A percentile compares a stretch with the other conserved stretches of the same genome.
phyloP scores from a whole-genome alignment of 2,329 filamentous ascomycete genomes.

The Huntiella omanensis region DNA sequence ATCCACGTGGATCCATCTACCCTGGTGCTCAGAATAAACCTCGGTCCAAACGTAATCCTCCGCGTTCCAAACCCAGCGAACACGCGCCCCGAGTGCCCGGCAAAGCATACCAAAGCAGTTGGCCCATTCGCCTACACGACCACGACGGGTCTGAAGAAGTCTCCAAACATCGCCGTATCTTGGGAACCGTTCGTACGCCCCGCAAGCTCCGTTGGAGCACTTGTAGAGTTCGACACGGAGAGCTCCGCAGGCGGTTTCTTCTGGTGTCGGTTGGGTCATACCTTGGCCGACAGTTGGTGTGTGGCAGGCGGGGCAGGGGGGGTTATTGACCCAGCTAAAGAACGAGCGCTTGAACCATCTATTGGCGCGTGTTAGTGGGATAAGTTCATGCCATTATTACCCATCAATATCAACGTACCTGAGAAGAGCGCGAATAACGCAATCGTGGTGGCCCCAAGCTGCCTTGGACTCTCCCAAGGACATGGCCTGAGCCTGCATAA shows the following conservation, averaged over 20 bases:
- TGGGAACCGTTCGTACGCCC: slow-evolving; percentile 72
- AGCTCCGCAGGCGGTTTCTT: slow-evolving; percentile 77
- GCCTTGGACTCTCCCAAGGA: slow-evolving; percentile 69
- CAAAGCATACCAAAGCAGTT: slow-evolving; percentile 99
- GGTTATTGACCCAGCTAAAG: slow-evolving; percentile 95
- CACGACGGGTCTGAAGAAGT: slow-evolving; percentile 66
- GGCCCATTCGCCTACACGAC: slow-evolving; percentile 86
- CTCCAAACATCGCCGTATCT: slow-evolving; percentile 93
- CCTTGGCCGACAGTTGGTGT: slow-evolving; percentile 70
- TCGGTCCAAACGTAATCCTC: slow-evolving; percentile 98
- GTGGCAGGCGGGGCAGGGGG: slow-evolving; percentile 61
- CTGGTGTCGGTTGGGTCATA: slow-evolving; percentile 66
- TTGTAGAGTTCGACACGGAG: slow-evolving; percentile 76
- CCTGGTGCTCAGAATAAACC: slow-evolving; percentile 83
- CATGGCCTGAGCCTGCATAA: slow-evolving; percentile 70
- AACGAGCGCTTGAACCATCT: slow-evolving; percentile 87
- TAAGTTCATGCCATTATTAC: neutral
- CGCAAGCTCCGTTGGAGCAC: slow-evolving; percentile 60
- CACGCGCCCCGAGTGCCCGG: slow-evolving; percentile 72
- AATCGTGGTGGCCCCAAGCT: slow-evolving; percentile 96
- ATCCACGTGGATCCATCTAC: slow-evolving; percentile 93
- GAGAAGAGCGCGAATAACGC: slow-evolving; percentile 72
- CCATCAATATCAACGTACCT: slow-evolving; percentile 33
- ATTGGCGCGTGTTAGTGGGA: slow-evolving; percentile 13
- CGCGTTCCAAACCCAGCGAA: slow-evolving; percentile 95